A percentile compares a stretch with the other conserved stretches of the same genome.
Conservation (phyloP, 2,329 filamentous ascomycete genomes). For the Penicillium sp. region DNA sequence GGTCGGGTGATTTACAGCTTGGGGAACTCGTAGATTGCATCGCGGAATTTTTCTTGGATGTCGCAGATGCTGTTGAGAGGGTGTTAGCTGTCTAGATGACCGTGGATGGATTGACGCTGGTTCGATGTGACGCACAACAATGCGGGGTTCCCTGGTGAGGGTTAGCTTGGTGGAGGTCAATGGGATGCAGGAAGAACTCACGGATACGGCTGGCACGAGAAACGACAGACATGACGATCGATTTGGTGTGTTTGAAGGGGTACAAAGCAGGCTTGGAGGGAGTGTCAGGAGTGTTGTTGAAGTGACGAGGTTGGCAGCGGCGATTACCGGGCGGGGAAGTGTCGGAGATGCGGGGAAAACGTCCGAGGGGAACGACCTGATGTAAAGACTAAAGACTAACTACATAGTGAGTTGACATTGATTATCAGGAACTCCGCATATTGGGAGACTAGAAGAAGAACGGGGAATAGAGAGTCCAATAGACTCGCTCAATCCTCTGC, state of each 20-base stretch:
- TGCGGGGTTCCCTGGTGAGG: constrained; percentile 45
- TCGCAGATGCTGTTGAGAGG: constrained; percentile 73
- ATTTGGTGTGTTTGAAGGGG: not conserved
- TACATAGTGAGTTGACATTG: too few species aligned
- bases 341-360: constrained; percentile 23
- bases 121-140: constrained; percentile 43
- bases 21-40: constrained; percentile 79
- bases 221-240: constrained; percentile 10
- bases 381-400: too few species aligned
- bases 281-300: not conserved
- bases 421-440: too few species aligned
- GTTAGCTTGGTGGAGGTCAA: constrained; percentile 7
- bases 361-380: constrained; percentile 13
- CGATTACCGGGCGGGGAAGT: constrained; percentile 17
- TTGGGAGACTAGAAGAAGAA: too few species aligned
- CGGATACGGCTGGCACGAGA: constrained; percentile 28
- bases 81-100: not conserved
- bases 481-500: too few species aligned
- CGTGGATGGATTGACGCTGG: not conserved
- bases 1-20: constrained; percentile 62
- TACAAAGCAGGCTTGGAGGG: not conserved
- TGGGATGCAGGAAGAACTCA: constrained; percentile 15
- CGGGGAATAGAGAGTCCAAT: too few species aligned
- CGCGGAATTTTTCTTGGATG: constrained; percentile 88
- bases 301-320: constrained; percentile 2